Evolutionary conservation across 1,284 basidiomycete species (phyloP).

Genomic region (Ganoderma meredithae): DNA sequence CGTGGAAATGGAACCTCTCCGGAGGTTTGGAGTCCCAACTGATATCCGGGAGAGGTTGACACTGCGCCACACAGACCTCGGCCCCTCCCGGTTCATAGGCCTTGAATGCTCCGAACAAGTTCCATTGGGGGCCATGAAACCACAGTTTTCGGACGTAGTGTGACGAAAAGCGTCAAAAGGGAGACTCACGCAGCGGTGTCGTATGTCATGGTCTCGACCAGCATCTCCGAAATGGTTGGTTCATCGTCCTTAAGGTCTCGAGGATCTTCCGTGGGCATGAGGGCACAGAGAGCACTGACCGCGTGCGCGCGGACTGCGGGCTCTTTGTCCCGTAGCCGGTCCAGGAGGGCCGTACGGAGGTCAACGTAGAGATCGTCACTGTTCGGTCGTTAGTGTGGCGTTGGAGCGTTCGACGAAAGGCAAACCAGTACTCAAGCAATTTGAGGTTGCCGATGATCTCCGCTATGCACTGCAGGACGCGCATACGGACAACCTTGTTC

Average conservation of each 20-base stretch:
- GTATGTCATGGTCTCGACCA: slow-evolving; percentile 77
- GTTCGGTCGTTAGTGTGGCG: slow-evolving; percentile 11
- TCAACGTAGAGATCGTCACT: slow-evolving; percentile 85
- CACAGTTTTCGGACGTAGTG: not conserved
- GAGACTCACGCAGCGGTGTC: slow-evolving; percentile 81
- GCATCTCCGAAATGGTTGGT: slow-evolving; percentile 68
- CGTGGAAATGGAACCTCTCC: not conserved
- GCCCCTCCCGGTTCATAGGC: not conserved
- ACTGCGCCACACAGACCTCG: not conserved
- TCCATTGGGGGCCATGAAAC: not conserved
- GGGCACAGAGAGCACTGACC: slow-evolving; percentile 84
- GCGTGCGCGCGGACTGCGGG: slow-evolving; percentile 85
- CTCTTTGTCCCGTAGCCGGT: slow-evolving; percentile 89
- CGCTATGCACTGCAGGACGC: slow-evolving; percentile 82
- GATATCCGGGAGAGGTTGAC: not conserved
- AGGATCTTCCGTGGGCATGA: slow-evolving; percentile 80
- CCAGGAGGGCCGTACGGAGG: slow-evolving; percentile 76
- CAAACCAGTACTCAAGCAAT: slow-evolving; percentile 78
- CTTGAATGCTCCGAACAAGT: not conserved
- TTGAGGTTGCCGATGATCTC: slow-evolving; percentile 84
- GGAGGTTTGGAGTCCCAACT: not conserved
- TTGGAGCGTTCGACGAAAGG: not conserved
- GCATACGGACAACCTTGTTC: slow-evolving; percentile 88
- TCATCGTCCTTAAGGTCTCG: slow-evolving; percentile 73
- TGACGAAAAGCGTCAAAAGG: not conserved